Conservation (phyloP, 2,329 filamentous ascomycete species). For the Penicillium sp. region DNA sequence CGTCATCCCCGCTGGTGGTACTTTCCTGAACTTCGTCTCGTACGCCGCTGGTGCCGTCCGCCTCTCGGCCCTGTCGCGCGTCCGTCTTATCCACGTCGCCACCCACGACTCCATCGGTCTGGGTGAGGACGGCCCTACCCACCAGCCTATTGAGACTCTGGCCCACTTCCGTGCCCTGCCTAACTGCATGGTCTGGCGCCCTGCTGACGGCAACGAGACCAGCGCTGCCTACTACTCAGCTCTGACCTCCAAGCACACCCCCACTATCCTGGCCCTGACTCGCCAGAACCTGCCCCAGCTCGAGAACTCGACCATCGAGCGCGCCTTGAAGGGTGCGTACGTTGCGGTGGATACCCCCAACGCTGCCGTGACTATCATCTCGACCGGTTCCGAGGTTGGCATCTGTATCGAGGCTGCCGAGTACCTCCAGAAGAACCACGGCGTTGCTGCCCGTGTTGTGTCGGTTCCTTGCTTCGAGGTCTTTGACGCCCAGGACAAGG, state of each 20-base stretch:
- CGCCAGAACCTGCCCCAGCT: slow-evolving; percentile 98
- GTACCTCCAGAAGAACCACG: slow-evolving; percentile 83
- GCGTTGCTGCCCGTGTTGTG: slow-evolving; percentile 83
- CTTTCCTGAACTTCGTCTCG: slow-evolving; percentile 99
- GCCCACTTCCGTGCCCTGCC: slow-evolving; percentile 97
- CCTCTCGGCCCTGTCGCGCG: slow-evolving; percentile 85
- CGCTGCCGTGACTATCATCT: slow-evolving; percentile 83
- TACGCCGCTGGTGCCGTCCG: slow-evolving; percentile 95
- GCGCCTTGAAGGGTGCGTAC: slow-evolving; percentile 93
- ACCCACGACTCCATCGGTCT: slow-evolving; percentile 99
- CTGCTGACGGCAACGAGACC: slow-evolving; percentile 97
- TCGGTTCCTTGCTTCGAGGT: slow-evolving; percentile 97
- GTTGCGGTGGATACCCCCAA: slow-evolving; percentile 79
- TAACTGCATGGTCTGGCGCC: slow-evolving; percentile 99
- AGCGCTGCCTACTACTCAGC: slow-evolving; percentile 96
- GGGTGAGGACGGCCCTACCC: slow-evolving; percentile 95
- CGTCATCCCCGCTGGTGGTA: slow-evolving; percentile 88
- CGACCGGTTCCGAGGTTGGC: slow-evolving; percentile 92
- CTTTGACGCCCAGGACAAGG: slow-evolving; percentile 90
- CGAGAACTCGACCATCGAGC: slow-evolving; percentile 86
- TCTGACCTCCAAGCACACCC: slow-evolving; percentile 83
- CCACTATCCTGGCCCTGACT: slow-evolving; percentile 89
- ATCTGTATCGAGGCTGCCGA: slow-evolving; percentile 92
- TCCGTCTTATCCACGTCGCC: slow-evolving; percentile 90
- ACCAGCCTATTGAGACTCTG: slow-evolving; percentile 98